Evolutionary conservation across 208 protist genomes (phyloP).

Genomic region (Histomonas meleagridis): DNA sequence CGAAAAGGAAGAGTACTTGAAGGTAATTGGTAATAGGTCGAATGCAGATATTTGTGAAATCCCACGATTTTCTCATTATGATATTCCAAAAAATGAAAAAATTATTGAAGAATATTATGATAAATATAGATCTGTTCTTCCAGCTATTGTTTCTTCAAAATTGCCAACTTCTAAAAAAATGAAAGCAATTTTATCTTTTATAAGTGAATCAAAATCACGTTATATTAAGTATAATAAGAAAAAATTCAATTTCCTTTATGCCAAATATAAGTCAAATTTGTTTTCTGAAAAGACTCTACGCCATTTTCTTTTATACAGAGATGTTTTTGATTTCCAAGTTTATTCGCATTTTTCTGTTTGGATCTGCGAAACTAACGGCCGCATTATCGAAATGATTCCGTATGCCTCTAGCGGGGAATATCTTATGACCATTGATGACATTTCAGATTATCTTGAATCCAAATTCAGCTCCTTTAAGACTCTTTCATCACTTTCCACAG

Average conservation of each 20-base stretch:
- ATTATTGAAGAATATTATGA: not conserved
- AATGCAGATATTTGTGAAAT: not conserved
- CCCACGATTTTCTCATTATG: not conserved
- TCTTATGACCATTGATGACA: not conserved
- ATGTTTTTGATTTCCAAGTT: not conserved
- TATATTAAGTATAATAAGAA: not conserved
- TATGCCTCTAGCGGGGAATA: not conserved
- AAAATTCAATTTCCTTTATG: not conserved
- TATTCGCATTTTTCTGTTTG: not conserved
- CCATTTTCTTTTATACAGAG: not conserved
- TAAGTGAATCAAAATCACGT: not conserved
- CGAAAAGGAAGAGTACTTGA: not conserved
- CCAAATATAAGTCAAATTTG: not conserved
- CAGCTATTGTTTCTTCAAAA: not conserved
- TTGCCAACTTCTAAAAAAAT: no score
- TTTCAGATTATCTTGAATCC: not conserved
- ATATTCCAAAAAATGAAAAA: not conserved
- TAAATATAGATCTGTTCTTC: not conserved
- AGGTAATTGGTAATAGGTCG: not conserved
- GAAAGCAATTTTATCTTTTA: no score
- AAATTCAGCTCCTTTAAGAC: not conserved
- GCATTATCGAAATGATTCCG: not conserved
- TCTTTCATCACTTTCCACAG: not conserved
- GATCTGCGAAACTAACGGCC: not conserved
- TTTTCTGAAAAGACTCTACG: not conserved